Evolutionary conservation across 176 grass and related monocot genomes (phyloP).

Genomic region (Zoysia pacifica): DNA sequence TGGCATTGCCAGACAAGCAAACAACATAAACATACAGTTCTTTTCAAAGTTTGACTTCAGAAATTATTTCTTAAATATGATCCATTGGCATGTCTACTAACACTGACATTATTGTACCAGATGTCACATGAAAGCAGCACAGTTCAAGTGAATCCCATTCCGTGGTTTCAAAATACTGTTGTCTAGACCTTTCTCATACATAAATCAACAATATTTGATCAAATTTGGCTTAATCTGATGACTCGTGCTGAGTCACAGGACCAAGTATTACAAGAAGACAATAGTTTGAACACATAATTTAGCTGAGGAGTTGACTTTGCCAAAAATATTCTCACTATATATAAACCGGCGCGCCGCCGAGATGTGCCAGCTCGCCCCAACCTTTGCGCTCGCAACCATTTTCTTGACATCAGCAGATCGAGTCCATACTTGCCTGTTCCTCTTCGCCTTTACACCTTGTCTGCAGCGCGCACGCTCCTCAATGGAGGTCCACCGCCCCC

Average conservation of each 20-base stretch:
- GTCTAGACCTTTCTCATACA: background rate
- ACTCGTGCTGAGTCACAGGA: too few relatives aligned
- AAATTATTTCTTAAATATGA: background rate
- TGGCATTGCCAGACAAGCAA: background rate
- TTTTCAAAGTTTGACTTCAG: background rate
- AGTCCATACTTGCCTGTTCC: too few relatives aligned
- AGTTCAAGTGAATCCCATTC: background rate
- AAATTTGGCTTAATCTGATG: background rate
- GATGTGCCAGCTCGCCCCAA: too few relatives aligned
- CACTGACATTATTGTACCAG: background rate
- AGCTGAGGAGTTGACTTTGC: background rate
- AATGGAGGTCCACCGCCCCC: background rate
- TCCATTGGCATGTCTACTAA: background rate
- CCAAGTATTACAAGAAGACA: background rate
- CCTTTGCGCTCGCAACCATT: background rate
- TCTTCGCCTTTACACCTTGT: background rate
- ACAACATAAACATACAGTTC: background rate
- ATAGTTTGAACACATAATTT: background rate
- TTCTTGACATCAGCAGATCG: background rate
- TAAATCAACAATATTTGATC: background rate
- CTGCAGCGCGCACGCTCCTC: background rate
- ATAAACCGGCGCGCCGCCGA: background rate
- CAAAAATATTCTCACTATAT: background rate
- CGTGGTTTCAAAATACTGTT: background rate
- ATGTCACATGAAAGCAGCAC: background rate